A percentile compares a stretch with the other conserved stretches of the same genome.
Conservation (phyloP, 2,329 filamentous ascomycete species). For the Emmonsiellopsis sp. region DNA sequence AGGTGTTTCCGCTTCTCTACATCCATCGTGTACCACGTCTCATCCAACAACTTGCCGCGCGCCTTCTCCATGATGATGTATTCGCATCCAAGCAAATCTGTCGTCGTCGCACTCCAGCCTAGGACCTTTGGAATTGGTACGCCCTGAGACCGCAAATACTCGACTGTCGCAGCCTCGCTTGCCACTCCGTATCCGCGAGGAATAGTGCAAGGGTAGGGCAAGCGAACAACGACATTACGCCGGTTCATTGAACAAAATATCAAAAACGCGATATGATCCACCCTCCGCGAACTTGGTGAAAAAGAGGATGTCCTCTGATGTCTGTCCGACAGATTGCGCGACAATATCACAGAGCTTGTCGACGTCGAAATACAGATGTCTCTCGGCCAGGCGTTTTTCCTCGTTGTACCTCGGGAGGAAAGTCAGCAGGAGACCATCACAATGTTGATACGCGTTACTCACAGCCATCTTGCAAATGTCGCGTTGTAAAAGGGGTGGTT, state of each 20-base stretch:
- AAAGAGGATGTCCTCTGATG: constrained; percentile 13
- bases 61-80: constrained; percentile 29
- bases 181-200: constrained; percentile 11
- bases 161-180: constrained; percentile 14
- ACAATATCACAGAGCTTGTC: constrained; percentile 14
- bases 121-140: constrained; percentile 20
- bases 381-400: constrained; percentile 16
- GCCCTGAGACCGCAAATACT: constrained; percentile 14
- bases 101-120: constrained; percentile 17
- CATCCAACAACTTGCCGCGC: constrained; percentile 18
- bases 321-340: constrained; percentile 15
- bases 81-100: constrained; percentile 23
- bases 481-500: constrained; percentile 18
- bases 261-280: constrained; percentile 19
- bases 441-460: constrained; percentile 7
- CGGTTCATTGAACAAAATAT: constrained; percentile 12
- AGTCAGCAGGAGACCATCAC: constrained; percentile 6
- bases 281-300: constrained; percentile 19
- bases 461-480: constrained; percentile 19
- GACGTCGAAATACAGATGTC: constrained; percentile 16
- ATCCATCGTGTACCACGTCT: constrained; percentile 18
- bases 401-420: constrained; percentile 16
- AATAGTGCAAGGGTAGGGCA: constrained; percentile 13
- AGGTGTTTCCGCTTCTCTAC: constrained; percentile 13
- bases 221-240: constrained; percentile 13